Conservation (phyloP, 345 rosid genomes). For the Erysimum cheiranthoides region DNA sequence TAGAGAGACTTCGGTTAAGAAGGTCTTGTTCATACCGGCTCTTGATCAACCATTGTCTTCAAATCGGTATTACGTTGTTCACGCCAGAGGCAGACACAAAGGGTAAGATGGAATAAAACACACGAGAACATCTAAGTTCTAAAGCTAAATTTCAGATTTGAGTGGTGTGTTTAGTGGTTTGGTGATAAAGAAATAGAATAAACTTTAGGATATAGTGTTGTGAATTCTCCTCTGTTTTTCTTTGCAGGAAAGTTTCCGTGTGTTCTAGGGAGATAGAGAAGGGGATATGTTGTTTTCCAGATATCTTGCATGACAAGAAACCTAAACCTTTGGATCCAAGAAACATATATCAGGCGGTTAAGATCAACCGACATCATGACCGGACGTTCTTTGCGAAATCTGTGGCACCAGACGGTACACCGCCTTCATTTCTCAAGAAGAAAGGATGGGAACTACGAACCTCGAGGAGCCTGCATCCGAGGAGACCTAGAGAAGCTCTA, state of each 20-base stretch:
- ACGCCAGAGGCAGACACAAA: constrained; percentile 63
- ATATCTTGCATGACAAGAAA: constrained; percentile 53
- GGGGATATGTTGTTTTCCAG: constrained; percentile 58
- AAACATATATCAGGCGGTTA: constrained; percentile 65
- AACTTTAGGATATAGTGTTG: neutral
- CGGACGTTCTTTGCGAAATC: constrained; percentile 61
- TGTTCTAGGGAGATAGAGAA: constrained; percentile 67
- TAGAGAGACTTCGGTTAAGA: constrained; percentile 50
- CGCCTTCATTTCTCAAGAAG: constrained; percentile 62
- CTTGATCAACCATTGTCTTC: constrained; percentile 71
- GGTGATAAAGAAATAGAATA: neutral
- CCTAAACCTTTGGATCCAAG: constrained; percentile 68
- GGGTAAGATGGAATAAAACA: constrained; percentile 50
- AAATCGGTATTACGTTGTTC: constrained; percentile 63
- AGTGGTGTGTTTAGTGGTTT: neutral
- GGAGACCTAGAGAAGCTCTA: constrained; percentile 60
- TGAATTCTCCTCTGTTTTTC: neutral
- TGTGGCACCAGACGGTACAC: constrained; percentile 57
- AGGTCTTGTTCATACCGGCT: constrained; percentile 71
- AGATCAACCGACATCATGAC: constrained; percentile 54
- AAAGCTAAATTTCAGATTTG: neutral
- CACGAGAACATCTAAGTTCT: neutral
- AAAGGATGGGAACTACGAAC: constrained; percentile 67
- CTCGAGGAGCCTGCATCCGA: constrained; percentile 45
- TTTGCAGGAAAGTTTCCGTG: constrained; percentile 58